Conservation (phyloP, 176 grass and related monocot species). For the Luzula sylvatica region DNA sequence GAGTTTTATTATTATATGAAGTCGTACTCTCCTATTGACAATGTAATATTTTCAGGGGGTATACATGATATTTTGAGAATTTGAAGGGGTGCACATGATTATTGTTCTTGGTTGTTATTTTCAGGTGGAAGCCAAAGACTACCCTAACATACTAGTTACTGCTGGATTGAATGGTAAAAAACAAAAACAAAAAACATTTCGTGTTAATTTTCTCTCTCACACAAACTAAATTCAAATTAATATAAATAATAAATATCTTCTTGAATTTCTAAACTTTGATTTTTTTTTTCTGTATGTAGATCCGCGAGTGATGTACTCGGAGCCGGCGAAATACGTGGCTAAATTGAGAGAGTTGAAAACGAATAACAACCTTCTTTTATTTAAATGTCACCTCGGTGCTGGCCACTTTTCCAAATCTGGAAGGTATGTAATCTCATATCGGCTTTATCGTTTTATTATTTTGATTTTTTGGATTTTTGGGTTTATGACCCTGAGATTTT, state of each 20-base stretch:
- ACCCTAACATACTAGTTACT: conserved; percentile 79
- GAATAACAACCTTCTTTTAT: conserved; percentile 51
- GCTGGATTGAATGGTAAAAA: conserved; percentile 83
- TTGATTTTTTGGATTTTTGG: neutral
- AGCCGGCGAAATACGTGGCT: conserved; percentile 70
- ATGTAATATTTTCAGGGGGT: conserved; percentile 27
- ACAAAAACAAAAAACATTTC: neutral
- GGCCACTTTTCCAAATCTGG: conserved; percentile 82
- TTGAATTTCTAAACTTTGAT: neutral
- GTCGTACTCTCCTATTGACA: conserved; percentile 92
- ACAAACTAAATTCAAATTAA: neutral
- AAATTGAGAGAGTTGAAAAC: conserved; percentile 76
- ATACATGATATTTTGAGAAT: neutral
- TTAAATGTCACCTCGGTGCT: conserved; percentile 76
- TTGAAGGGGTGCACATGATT: neutral
- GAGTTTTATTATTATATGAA: conserved; percentile 93
- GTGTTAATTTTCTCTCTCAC: conserved; percentile 3
- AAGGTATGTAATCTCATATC: conserved; percentile 28
- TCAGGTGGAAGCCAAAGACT: conserved; percentile 57
- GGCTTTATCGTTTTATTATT: neutral
- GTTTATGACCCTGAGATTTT: too few species aligned
- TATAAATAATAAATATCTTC: neutral
- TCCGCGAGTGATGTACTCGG: conserved; percentile 70
- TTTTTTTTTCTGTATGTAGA: conserved; percentile 33
- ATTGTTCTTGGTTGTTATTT: too few species aligned